Conservation (phyloP, 768 basidiomycete species). For the Lactarius psammicola region DNA sequence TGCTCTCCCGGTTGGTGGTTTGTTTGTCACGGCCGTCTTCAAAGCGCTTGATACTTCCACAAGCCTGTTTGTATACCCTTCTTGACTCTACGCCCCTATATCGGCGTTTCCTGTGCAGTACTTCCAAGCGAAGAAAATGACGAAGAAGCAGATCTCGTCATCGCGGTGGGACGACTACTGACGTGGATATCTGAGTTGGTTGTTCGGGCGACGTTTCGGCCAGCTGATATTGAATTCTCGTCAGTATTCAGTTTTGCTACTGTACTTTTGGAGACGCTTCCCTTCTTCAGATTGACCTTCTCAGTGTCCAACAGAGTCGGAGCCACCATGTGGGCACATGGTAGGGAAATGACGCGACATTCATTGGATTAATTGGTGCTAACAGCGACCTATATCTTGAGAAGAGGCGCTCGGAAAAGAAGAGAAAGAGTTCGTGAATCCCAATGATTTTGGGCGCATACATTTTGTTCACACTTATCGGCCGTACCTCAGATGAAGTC, state of each 20-base stretch:
- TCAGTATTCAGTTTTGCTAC: conserved; percentile 84
- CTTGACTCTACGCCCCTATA: neutral
- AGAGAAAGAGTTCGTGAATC: conserved; percentile 7
- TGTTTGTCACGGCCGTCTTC: conserved; percentile 58
- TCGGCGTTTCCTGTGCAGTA: conserved; percentile 48
- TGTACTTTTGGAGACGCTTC: conserved; percentile 76
- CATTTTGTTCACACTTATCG: neutral
- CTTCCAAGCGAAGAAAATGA: conserved; percentile 84
- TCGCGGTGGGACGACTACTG: conserved; percentile 89
- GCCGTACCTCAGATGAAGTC: too few species aligned
- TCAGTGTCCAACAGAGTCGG: conserved; percentile 86
- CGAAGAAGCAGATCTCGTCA: conserved; percentile 64
- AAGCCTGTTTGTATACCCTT: conserved; percentile 48
- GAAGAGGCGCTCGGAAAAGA: conserved; percentile 47
- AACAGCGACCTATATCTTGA: conserved; percentile 50
- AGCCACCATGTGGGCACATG: conserved; percentile 93
- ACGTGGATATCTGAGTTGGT: conserved; percentile 40
- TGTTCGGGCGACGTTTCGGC: neutral
- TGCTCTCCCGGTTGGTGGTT: conserved; percentile 58
- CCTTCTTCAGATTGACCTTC: conserved; percentile 78
- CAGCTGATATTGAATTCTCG: neutral
- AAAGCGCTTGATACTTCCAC: conserved; percentile 67
- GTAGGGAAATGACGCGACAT: conserved; percentile 38
- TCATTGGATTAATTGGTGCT: neutral
- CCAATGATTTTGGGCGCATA: neutral